Percentiles rank a stretch among this genome's conserved stretches.
These are phyloP conservation scores for Claviceps spartinae DNA, from an alignment of 2,329 filamentous ascomycete species.

Conservation along the genomic window DNA sequence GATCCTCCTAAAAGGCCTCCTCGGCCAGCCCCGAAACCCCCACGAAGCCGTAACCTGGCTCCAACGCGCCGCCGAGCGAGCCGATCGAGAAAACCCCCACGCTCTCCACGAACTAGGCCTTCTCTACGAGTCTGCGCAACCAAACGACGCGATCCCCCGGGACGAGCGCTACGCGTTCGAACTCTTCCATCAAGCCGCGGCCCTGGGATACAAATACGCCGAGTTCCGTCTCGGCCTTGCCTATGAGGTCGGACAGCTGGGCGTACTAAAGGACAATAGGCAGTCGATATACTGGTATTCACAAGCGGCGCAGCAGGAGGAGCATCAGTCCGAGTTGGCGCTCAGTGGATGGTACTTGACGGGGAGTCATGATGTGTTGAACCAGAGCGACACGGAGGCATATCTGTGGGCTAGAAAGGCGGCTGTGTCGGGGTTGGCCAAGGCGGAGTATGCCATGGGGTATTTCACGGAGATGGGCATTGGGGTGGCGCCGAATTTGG, in stretches of 20 bases:
- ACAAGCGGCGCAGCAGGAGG: conserved; percentile 76
- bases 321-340: conserved; percentile 82
- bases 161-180: conserved; percentile 73
- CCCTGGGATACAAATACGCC: conserved; percentile 87
- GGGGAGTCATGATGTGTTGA: conserved; percentile 71
- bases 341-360: conserved; percentile 92
- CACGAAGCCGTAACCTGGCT: conserved; percentile 84
- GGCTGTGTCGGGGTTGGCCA: conserved; percentile 72
- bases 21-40: conserved; percentile 74
- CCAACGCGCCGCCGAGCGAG: conserved; percentile 79
- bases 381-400: conserved; percentile 88
- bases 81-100: conserved; percentile 83
- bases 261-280: conserved; percentile 68
- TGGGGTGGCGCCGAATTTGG: conserved; percentile 69
- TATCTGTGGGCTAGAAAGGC: conserved; percentile 96
- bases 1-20: conserved; percentile 81
- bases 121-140: conserved; percentile 48
- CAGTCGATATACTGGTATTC: conserved; percentile 91
- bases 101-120: conserved; percentile 78
- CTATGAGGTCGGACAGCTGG: conserved; percentile 79
- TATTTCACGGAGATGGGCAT: conserved; percentile 96
- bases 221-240: conserved; percentile 81
- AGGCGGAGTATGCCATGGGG: conserved; percentile 94
- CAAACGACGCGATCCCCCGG: conserved; percentile 59
- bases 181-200: conserved; percentile 73